A percentile compares a stretch with the other conserved stretches of the same genome.
Conservation (phyloP, 805 yeast species). For the Saccharomycopsis sp. region DNA sequence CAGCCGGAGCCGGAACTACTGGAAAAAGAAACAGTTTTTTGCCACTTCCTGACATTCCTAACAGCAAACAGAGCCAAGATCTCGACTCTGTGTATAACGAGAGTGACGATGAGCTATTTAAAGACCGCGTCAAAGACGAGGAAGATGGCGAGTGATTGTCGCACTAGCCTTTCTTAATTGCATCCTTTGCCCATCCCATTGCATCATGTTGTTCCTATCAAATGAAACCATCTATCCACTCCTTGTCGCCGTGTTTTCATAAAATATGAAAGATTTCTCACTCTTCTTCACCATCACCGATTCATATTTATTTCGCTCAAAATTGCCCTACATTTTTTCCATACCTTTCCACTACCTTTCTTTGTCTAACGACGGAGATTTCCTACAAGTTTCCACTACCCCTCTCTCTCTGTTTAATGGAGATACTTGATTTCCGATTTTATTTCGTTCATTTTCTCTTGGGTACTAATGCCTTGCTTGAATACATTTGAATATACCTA, state of each 20-base stretch:
- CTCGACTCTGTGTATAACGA: conserved; percentile 2
- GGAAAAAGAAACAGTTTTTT: conserved; percentile 1
- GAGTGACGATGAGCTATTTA: conserved; percentile 13
- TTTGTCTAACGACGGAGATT: too few relatives aligned
- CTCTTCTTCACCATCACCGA: background rate
- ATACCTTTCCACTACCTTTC: too few relatives aligned
- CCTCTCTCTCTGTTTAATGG: too few relatives aligned
- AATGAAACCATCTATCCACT: too few relatives aligned
- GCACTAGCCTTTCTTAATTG: background rate
- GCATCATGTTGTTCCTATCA: too few relatives aligned
- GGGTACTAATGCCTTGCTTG: background rate
- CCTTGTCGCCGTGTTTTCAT: too few relatives aligned
- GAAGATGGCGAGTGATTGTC: background rate
- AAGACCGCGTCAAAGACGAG: conserved; percentile 7
- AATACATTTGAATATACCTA: background rate
- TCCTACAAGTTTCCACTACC: too few relatives aligned
- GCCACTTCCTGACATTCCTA: background rate
- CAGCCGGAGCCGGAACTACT: background rate
- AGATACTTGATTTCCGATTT: too few relatives aligned
- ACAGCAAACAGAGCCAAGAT: background rate
- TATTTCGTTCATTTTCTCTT: background rate
- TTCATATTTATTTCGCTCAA: too few relatives aligned
- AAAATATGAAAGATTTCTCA: background rate
- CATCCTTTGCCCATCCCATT: background rate
- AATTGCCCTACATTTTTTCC: too few relatives aligned